These are phyloP conservation scores for Mikania micrantha DNA, from an alignment of 129 eudicot genomes.

Conservation along the genomic window DNA sequence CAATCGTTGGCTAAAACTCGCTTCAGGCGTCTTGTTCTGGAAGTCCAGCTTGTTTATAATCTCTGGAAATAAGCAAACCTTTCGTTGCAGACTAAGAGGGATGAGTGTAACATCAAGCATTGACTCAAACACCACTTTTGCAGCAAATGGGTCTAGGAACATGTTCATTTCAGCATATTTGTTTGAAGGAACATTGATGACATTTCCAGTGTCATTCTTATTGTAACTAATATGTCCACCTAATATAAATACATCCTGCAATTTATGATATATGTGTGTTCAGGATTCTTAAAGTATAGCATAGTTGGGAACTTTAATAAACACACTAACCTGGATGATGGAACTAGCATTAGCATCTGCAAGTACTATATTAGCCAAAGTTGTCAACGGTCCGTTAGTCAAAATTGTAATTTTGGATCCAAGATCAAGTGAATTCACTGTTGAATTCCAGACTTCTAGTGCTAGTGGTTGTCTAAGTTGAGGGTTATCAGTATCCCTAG, in stretches of 20 bases:
- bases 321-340: conserved; percentile 46
- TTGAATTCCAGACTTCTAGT: conserved; percentile 61
- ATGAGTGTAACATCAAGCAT: conserved; percentile 49
- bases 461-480: conserved; percentile 70
- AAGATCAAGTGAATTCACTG: conserved; percentile 34
- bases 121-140: conserved; percentile 59
- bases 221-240: conserved; percentile 55
- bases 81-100: conserved; percentile 48
- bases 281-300: neutral
- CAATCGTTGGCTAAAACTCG: conserved; percentile 36
- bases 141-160: conserved; percentile 83
- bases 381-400: conserved; percentile 82
- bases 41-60: conserved; percentile 27
- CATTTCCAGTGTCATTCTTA: conserved; percentile 44
- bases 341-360: conserved; percentile 43
- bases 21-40: conserved; percentile 51
- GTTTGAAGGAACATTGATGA: conserved; percentile 57
- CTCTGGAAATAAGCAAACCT: conserved; percentile 30
- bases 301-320: neutral
- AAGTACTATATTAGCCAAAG: conserved; percentile 52
- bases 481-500: conserved; percentile 63
- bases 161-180: conserved; percentile 64
- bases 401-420: conserved; percentile 56
- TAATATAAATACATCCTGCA: conserved; percentile 65
- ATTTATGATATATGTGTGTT: neutral